Evolutionary conservation across 441 rosid genomes (phyloP), one percentile per base, ranked within the genome.

Genomic region (Euphorbia corollata): DNA sequence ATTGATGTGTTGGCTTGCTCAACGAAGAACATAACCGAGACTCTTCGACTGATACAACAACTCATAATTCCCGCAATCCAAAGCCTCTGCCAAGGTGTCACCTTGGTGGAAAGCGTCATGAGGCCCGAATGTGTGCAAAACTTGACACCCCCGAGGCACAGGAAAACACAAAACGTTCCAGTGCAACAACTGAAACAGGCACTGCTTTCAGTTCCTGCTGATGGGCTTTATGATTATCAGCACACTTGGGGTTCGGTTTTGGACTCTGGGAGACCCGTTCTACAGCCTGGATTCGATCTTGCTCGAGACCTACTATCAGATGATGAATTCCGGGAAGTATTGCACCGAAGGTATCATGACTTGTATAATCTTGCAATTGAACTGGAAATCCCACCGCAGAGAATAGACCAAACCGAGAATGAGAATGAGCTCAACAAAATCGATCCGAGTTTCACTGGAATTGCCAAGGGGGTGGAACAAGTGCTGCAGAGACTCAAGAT

Each of bases 241-340:
- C 97, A 91, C 74, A 91, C 95, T 0, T 91, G 97, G 97, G 81
- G 79, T 68, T 72, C 83, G 32, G 96, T 87, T 61, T 68, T 74
- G 23, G 93, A 89, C 63, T 82, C 90, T 7, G 92, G 96, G 30
- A 87, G 79, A 65, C 64, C 81, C 43, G 62, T 93, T 69, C 73
- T 91, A 34, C 63, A 75, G 72, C 79, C 84, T 23, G 92, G 93
- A 15, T 91, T 91, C 62, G 96, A 91, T 77, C 83, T 89, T 41
- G 99, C 96, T 22, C 88, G 93, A 24, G 87, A 93, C 78, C 90
- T 91, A 48, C 78, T 91, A 70, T 89, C 99, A 5, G 99, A 91
- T 64, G 96, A 93, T 74, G 99, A 93, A 72, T 91, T 93, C 64
- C 76, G 91, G 59, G 92, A 93, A 81, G 97, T 93, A 34, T 67